These are phyloP conservation scores for Flaveria brownii DNA, from an alignment of 129 eudicot species.

Conservation along the genomic window DNA sequence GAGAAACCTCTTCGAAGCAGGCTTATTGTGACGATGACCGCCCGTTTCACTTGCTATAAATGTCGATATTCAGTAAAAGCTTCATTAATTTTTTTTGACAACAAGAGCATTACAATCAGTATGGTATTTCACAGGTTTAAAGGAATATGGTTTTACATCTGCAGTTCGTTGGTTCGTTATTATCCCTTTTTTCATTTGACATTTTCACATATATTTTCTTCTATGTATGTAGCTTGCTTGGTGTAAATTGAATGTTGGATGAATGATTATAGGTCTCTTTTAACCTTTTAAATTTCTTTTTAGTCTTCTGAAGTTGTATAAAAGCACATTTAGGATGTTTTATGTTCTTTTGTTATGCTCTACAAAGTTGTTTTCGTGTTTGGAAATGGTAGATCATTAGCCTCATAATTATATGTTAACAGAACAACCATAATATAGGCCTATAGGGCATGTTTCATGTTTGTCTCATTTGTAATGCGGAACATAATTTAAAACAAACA, in stretches of 20 bases:
- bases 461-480: no score
- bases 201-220: constrained; percentile 29
- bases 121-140: constrained; percentile 42
- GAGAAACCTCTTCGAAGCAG: constrained; percentile 95
- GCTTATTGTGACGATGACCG: constrained; percentile 61
- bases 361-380: neutral
- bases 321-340: constrained; percentile 3
- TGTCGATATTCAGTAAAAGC: constrained; percentile 48
- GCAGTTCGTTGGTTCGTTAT: constrained; percentile 1
- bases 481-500: no score
- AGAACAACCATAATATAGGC: no score
- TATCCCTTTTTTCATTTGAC: constrained; percentile 13
- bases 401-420: no score
- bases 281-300: constrained; percentile 5
- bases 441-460: no score
- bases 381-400: neutral
- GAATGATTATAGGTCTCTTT: constrained; percentile 26
- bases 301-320: constrained; percentile 7
- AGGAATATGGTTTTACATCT: constrained; percentile 26
- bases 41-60: constrained; percentile 20
- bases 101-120: constrained; percentile 22
- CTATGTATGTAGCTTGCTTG: constrained; percentile 31
- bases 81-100: constrained; percentile 32
- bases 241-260: constrained; percentile 20
- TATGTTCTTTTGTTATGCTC: neutral